Conservation (phyloP, 768 basidiomycete genomes). For the Xerocomellus intermedius region DNA sequence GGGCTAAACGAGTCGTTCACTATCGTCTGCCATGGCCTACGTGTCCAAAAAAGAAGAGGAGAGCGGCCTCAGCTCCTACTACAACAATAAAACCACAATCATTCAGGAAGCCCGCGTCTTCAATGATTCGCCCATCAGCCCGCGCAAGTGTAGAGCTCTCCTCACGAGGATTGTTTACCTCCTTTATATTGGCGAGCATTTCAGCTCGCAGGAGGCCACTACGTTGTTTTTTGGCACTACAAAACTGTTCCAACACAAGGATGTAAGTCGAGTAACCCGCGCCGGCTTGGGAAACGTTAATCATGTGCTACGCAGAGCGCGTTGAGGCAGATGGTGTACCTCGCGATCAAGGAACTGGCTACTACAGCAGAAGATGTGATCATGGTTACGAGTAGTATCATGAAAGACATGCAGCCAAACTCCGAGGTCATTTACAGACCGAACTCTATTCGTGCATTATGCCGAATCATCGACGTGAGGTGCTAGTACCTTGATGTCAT, state of each 20-base stretch:
- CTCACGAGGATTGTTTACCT: constrained; percentile 96
- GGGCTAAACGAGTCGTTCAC: constrained; percentile 10
- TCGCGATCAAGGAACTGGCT: constrained; percentile 97
- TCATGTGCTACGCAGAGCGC: constrained; percentile 60
- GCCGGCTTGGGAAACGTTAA: neutral
- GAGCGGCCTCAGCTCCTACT: constrained; percentile 85
- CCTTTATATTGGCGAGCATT: constrained; percentile 93
- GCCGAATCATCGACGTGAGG: constrained; percentile 94
- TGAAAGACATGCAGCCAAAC: constrained; percentile 99
- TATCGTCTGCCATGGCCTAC: constrained; percentile 66
- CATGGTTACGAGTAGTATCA: constrained; percentile 99
- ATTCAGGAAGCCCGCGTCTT: constrained; percentile 98
- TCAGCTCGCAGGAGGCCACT: constrained; percentile 94
- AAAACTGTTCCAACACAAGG: constrained; percentile 98
- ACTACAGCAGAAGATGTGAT: constrained; percentile 97
- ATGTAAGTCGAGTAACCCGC: constrained; percentile 58
- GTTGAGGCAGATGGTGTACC: constrained; percentile 95
- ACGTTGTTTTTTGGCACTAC: constrained; percentile 98
- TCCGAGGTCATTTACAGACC: constrained; percentile 98
- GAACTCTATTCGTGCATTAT: constrained; percentile 94
- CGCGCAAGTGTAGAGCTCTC: constrained; percentile 93
- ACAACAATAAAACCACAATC: constrained; percentile 97
- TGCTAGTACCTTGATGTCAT: constrained; percentile 36
- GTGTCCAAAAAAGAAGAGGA: constrained; percentile 97
- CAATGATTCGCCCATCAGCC: constrained; percentile 99